A percentile compares a stretch with the other conserved stretches of the same genome.
Evolutionary conservation across 2,329 filamentous ascomycete species (phyloP).

Genomic region (Metarhizium guizhouense): DNA sequence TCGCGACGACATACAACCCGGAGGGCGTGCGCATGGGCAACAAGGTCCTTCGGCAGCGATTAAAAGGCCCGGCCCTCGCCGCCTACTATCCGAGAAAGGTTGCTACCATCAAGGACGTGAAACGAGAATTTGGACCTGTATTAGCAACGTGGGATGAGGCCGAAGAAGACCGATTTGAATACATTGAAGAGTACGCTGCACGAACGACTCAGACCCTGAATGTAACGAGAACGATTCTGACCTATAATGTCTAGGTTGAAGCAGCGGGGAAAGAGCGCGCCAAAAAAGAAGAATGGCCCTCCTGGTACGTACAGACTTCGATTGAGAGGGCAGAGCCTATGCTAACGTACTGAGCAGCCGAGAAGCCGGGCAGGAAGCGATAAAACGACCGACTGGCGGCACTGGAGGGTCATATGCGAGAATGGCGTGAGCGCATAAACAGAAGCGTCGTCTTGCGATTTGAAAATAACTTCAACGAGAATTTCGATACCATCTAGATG

Average conservation of each 20-base stretch:
- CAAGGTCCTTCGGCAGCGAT: conserved; percentile 81
- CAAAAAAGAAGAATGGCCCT: conserved; percentile 72
- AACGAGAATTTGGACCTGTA: conserved; percentile 57
- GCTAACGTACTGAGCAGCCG: conserved; percentile 13
- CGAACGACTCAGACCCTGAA: background rate
- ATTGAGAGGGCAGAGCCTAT: too few relatives aligned
- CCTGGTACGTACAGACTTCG: conserved; percentile 21
- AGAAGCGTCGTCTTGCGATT: background rate
- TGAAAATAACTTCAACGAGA: background rate
- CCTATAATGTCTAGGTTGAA: conserved; percentile 47
- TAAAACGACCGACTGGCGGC: conserved; percentile 9
- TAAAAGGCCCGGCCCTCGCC: conserved; percentile 73
- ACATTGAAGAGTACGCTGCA: conserved; percentile 53
- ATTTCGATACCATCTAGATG: background rate
- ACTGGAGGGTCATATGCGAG: background rate
- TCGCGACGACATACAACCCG: conserved; percentile 86
- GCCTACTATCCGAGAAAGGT: conserved; percentile 80
- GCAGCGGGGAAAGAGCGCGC: conserved; percentile 73
- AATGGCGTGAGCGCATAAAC: background rate
- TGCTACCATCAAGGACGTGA: conserved; percentile 64
- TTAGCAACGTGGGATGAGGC: conserved; percentile 63
- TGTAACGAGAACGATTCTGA: conserved; percentile 17
- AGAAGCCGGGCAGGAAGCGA: conserved; percentile 21
- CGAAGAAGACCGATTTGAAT: conserved; percentile 72
- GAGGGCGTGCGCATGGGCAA: conserved; percentile 74